These are phyloP conservation scores for Colletotrichum gloeosporioides DNA, from an alignment of 2,329 filamentous ascomycete genomes.

Conservation along the genomic window DNA sequence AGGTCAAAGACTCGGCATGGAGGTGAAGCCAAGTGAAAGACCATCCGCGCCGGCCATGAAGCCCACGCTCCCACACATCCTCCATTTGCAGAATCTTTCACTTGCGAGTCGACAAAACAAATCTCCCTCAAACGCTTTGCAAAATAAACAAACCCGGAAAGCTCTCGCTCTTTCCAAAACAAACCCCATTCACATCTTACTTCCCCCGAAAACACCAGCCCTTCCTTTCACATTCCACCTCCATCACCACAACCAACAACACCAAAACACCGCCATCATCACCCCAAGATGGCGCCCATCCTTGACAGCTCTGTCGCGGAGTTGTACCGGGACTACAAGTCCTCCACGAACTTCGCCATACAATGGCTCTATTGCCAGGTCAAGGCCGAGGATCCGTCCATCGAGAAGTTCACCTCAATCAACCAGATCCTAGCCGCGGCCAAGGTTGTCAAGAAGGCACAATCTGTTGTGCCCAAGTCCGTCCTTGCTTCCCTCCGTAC, in stretches of 20 bases:
- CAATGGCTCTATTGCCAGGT: not conserved
- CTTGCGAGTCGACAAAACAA: not conserved
- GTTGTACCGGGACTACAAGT: not conserved
- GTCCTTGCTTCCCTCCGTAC: not conserved
- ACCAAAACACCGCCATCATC: not conserved
- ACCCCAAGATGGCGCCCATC: not conserved
- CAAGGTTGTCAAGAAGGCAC: not conserved
- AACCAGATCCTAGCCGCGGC: not conserved
- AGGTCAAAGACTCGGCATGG: too few species aligned
- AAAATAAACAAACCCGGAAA: not conserved
- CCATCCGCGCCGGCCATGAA: too few species aligned
- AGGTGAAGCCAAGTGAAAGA: too few species aligned
- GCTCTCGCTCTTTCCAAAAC: not conserved
- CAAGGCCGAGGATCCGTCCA: not conserved
- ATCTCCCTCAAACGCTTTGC: too few species aligned
- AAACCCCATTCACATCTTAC: not conserved
- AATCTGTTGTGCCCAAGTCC: not conserved
- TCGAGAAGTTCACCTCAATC: not conserved
- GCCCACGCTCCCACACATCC: not conserved
- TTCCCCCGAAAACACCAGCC: not conserved
- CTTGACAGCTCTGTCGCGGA: not conserved
- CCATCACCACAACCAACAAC: not conserved
- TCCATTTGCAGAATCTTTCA: not conserved
- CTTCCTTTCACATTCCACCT: not conserved
- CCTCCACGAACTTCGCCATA: not conserved